Evolutionary conservation across 345 rosid genomes (phyloP).

Genomic region (Clausena lansium): DNA sequence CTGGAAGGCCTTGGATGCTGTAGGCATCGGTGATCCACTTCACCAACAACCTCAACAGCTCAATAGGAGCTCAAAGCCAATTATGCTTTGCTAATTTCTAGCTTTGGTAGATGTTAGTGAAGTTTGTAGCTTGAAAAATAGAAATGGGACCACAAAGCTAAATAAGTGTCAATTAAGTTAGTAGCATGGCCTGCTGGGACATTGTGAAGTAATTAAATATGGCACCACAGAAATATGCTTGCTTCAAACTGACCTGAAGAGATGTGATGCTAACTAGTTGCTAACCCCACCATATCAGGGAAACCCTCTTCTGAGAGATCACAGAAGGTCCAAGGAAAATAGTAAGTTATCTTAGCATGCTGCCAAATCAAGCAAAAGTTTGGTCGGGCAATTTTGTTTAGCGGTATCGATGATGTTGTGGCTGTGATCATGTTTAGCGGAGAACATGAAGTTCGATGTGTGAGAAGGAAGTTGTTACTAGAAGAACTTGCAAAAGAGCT

Average conservation of each 20-base stretch:
- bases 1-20: slow-evolving; percentile 72
- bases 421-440: slow-evolving; percentile 13
- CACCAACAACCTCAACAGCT: slow-evolving; percentile 40
- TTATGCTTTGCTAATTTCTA: neutral
- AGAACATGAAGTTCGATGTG: slow-evolving; percentile 50
- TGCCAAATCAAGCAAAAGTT: neutral
- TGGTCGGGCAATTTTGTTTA: neutral
- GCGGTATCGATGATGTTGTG: neutral
- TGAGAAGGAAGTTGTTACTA: slow-evolving; percentile 50
- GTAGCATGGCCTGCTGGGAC: neutral
- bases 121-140: too few relatives aligned
- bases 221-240: neutral
- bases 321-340: slow-evolving; percentile 22
- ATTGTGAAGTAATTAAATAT: neutral
- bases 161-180: too few relatives aligned
- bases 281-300: slow-evolving; percentile 21
- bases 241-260: neutral
- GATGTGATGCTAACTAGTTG: slow-evolving; percentile 20
- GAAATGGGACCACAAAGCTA: too few relatives aligned
- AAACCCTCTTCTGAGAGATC: slow-evolving; percentile 22
- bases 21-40: slow-evolving; percentile 48
- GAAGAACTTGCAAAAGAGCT: slow-evolving; percentile 54
- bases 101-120: neutral
- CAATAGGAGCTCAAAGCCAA: slow-evolving; percentile 23
- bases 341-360: slow-evolving; percentile 25